phyloP scores from a whole-genome alignment of 2,329 filamentous ascomycete species.

The Aspergillus fumigatiaffinis region DNA sequence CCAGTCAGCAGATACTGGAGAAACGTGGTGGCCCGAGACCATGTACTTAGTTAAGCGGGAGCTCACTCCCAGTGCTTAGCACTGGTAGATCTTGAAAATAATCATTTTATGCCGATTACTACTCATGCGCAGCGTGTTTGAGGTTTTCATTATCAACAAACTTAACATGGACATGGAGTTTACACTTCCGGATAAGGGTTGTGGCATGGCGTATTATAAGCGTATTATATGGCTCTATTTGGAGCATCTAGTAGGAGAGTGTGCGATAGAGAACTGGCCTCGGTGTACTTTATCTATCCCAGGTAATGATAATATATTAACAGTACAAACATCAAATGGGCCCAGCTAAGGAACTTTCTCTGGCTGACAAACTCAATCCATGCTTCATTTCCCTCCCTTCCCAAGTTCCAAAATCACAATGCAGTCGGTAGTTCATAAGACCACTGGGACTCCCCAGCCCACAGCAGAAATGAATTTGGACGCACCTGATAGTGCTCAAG shows the following conservation, averaged over 20 bases:
- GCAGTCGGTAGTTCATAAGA: slow-evolving; percentile 9
- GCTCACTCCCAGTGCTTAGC: slow-evolving; percentile 5
- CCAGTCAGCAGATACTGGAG: slow-evolving; percentile 3
- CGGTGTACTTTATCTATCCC: too few species aligned
- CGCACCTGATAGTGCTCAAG: slow-evolving; percentile 7
- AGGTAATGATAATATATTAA: too few species aligned
- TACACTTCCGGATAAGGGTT: not conserved
- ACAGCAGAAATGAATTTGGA: slow-evolving; percentile 11
- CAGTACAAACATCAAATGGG: not conserved
- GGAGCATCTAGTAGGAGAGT: not conserved
- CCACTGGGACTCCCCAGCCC: slow-evolving; percentile 10
- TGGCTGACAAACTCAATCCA: not conserved
- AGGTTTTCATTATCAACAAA: not conserved
- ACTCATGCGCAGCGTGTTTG: not conserved
- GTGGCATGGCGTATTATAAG: not conserved
- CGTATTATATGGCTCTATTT: not conserved
- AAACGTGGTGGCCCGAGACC: slow-evolving; percentile 24
- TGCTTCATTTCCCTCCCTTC: not conserved
- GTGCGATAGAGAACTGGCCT: not conserved
- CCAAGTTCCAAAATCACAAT: not conserved
- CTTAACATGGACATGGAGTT: not conserved
- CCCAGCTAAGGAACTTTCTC: not conserved
- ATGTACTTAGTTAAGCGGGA: slow-evolving; percentile 19
- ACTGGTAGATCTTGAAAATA: not conserved
- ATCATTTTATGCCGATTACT: not conserved